A percentile compares a stretch with the other conserved stretches of the same genome.
These are phyloP conservation scores for Pyrus hybrid DNA, from an alignment of 331 rosid species.

Conservation along the genomic window DNA sequence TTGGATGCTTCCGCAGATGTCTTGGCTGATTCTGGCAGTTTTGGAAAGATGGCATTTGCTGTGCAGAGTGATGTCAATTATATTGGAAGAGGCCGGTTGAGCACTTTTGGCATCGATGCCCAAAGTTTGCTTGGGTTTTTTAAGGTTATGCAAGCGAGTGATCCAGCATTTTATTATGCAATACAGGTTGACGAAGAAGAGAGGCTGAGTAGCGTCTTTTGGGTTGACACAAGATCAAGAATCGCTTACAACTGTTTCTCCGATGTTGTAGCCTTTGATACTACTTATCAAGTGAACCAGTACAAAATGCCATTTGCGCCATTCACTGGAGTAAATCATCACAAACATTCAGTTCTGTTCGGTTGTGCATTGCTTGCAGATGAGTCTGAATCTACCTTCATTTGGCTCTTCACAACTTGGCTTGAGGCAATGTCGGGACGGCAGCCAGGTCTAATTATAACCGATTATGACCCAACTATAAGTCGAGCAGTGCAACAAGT, in stretches of 20 bases:
- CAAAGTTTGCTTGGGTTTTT: conserved; percentile 14
- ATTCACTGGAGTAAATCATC: conserved; percentile 14
- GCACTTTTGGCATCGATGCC: conserved; percentile 22
- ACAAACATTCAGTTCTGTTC: conserved; percentile 8
- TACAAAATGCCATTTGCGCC: conserved; percentile 17
- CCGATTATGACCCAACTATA: conserved; percentile 8
- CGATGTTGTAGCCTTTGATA: conserved; percentile 11
- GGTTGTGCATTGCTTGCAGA: conserved; percentile 21
- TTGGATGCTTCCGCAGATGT: not conserved
- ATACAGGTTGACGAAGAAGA: conserved; percentile 21
- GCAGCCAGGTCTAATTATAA: conserved; percentile 8
- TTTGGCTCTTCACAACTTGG: conserved; percentile 17
- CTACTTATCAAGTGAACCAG: conserved; percentile 16
- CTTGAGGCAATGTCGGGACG: conserved; percentile 15
- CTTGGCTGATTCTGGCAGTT: conserved; percentile 3
- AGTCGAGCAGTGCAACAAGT: conserved; percentile 5
- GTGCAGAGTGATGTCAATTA: conserved; percentile 11
- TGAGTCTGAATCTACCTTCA: conserved; percentile 16
- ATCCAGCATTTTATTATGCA: conserved; percentile 4
- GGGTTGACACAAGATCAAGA: conserved; percentile 16
- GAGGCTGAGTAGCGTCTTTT: conserved; percentile 11
- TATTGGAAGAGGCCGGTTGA: conserved; percentile 8
- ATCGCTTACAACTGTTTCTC: conserved; percentile 11
- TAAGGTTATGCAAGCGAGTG: conserved; percentile 18
- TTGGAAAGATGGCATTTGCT: not conserved